Evolutionary conservation across 306 rosid species (phyloP).

Genomic region (Sicyos baderoa): DNA sequence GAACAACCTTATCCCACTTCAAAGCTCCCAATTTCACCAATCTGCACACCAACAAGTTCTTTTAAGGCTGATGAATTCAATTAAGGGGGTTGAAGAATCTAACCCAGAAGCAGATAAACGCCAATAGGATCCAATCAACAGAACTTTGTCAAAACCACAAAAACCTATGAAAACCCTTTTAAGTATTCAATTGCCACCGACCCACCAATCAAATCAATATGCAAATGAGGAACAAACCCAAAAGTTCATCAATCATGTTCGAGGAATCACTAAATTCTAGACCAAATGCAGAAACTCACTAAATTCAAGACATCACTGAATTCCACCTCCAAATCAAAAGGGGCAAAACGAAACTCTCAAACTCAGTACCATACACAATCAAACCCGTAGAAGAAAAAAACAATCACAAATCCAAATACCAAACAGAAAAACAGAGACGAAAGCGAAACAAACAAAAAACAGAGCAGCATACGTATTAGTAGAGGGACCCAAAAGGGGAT

Average conservation of each 20-base stretch:
- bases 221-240: not conserved
- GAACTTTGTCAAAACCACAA: not conserved
- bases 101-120: not conserved
- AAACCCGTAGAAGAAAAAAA: not conserved
- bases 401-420: not conserved
- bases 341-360: not conserved
- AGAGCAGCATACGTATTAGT: constrained; percentile 29
- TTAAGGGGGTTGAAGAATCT: not conserved
- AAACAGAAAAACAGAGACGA: not conserved
- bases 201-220: not conserved
- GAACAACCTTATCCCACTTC: constrained; percentile 30
- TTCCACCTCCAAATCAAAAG: not conserved
- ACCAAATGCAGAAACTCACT: not conserved
- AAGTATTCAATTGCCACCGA: not conserved
- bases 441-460: not conserved
- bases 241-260: not conserved
- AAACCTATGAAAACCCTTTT: not conserved
- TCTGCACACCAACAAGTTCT: constrained; percentile 19
- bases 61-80: not conserved
- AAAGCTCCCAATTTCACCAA: constrained; percentile 43
- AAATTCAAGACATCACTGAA: not conserved
- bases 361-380: not conserved
- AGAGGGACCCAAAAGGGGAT: constrained; percentile 49
- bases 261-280: not conserved
- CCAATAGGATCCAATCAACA: not conserved